Percentiles rank a stretch among this genome's conserved stretches.
Evolutionary conservation across 345 rosid genomes (phyloP).

Genomic region (Pelargonium nanum): DNA sequence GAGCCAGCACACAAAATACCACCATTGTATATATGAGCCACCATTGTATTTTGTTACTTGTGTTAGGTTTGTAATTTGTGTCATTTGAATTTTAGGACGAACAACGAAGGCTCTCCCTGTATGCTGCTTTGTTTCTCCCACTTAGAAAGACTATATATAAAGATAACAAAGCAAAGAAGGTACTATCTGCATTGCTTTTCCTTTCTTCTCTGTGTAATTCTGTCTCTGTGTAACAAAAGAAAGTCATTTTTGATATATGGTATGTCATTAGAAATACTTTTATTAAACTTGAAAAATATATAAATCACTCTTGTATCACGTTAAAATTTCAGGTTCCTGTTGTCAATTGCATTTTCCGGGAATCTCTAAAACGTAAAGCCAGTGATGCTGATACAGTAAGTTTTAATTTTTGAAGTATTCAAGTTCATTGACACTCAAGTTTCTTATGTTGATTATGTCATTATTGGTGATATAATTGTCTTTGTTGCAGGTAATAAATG

Average conservation of each 20-base stretch:
- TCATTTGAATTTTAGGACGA: slow-evolving; percentile 43
- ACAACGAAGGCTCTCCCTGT: slow-evolving; percentile 57
- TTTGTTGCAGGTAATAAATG: slow-evolving; percentile 48
- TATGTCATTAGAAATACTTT: not conserved
- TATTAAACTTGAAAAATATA: not conserved
- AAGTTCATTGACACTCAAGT: not conserved
- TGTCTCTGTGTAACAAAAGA: not conserved
- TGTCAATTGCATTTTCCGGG: slow-evolving; percentile 59
- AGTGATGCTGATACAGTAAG: slow-evolving; percentile 75
- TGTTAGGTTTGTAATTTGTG: not conserved
- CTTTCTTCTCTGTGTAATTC: not conserved
- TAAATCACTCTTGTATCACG: not conserved
- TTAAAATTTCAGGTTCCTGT: slow-evolving; percentile 39
- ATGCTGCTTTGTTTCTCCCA: slow-evolving; percentile 82
- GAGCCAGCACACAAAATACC: too few species aligned
- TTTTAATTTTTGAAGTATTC: slow-evolving; percentile 4
- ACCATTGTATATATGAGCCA: too few species aligned
- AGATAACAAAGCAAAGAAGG: slow-evolving; percentile 67
- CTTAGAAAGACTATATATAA: slow-evolving; percentile 37
- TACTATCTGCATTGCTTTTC: slow-evolving; percentile 9
- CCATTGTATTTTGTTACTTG: not conserved
- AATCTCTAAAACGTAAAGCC: slow-evolving; percentile 72
- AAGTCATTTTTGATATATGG: not conserved
- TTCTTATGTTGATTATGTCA: not conserved
- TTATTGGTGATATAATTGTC: not conserved